These are phyloP conservation scores for Neobulgaria alba DNA, from an alignment of 2,329 filamentous ascomycete species.

Conservation along the genomic window DNA sequence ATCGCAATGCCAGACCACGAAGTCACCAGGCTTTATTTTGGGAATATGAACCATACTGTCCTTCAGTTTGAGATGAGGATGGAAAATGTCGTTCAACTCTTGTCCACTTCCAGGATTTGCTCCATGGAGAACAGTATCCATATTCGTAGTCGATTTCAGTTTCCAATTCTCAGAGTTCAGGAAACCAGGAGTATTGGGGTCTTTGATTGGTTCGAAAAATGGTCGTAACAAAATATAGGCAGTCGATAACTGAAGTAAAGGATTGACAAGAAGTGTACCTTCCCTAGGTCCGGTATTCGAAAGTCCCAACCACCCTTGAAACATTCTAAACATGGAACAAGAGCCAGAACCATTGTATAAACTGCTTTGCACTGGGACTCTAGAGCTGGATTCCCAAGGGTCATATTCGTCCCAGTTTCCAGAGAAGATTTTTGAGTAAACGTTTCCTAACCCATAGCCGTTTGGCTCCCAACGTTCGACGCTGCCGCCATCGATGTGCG, in stretches of 20 bases:
- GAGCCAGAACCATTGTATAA: constrained; percentile 74
- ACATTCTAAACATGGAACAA: constrained; percentile 79
- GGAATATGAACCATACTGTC: constrained; percentile 59
- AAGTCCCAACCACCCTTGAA: constrained; percentile 84
- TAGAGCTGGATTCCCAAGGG: constrained; percentile 66
- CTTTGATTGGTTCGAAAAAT: constrained; percentile 51
- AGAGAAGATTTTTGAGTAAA: constrained; percentile 65
- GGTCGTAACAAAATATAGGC: constrained; percentile 76
- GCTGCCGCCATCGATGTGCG: constrained; percentile 66
- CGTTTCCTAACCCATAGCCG: constrained; percentile 56
- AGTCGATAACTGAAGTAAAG: constrained; percentile 64
- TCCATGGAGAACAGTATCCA: constrained; percentile 58
- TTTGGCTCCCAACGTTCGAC: constrained; percentile 66
- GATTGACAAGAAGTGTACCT: constrained; percentile 77
- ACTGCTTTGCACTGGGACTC: constrained; percentile 61
- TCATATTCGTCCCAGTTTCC: constrained; percentile 78
- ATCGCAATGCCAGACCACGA: constrained; percentile 53
- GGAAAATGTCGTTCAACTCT: constrained; percentile 50
- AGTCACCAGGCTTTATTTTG: constrained; percentile 56
- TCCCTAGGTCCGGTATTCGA: constrained; percentile 63
- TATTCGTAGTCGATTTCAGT: constrained; percentile 36
- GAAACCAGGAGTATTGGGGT: constrained; percentile 34
- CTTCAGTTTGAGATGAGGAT: constrained; percentile 55
- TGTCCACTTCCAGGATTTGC: constrained; percentile 55
- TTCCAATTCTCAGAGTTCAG: constrained; percentile 52